These are phyloP conservation scores for Dactylellina haptotyla DNA, from an alignment of 2,329 filamentous ascomycete genomes.

Conservation along the genomic window DNA sequence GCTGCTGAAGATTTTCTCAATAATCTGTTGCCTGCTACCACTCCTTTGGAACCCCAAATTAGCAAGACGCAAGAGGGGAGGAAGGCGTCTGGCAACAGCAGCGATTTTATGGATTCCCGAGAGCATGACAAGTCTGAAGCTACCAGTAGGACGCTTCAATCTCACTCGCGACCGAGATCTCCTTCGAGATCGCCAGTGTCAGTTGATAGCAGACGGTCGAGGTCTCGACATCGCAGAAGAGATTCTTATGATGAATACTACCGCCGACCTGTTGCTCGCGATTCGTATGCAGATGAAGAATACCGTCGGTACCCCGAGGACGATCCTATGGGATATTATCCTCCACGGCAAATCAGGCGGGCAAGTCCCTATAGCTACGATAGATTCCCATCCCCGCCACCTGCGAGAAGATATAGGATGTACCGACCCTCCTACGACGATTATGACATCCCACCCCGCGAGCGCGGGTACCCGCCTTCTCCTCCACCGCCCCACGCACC, in stretches of 20 bases:
- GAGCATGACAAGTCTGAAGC: slow-evolving; percentile 32
- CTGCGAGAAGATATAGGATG: slow-evolving; percentile 26
- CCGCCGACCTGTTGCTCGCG: slow-evolving; percentile 27
- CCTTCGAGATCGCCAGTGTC: slow-evolving; percentile 31
- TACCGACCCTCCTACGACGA: slow-evolving; percentile 38
- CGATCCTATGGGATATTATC: slow-evolving; percentile 25
- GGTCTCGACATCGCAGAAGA: slow-evolving; percentile 23
- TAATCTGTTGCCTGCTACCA: slow-evolving; percentile 20
- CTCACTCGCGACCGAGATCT: slow-evolving; percentile 23
- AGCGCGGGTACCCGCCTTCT: slow-evolving; percentile 22
- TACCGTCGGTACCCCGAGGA: slow-evolving; percentile 29
- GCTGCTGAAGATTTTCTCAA: slow-evolving; percentile 52
- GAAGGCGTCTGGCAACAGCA: not conserved
- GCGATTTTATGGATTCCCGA: slow-evolving; percentile 3
- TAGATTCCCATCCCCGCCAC: slow-evolving; percentile 30
- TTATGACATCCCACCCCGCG: slow-evolving; percentile 30
- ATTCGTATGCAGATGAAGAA: slow-evolving; percentile 27
- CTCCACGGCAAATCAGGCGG: slow-evolving; percentile 9
- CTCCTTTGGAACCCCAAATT: not conserved
- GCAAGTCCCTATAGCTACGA: slow-evolving; percentile 32
- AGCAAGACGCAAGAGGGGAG: slow-evolving; percentile 7
- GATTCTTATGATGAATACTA: slow-evolving; percentile 34
- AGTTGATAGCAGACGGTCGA: slow-evolving; percentile 33
- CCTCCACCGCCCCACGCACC: slow-evolving; percentile 6
- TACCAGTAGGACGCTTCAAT: slow-evolving; percentile 27